phyloP scores from a whole-genome alignment of 805 yeast species.

The Suhomyces sp. region DNA sequence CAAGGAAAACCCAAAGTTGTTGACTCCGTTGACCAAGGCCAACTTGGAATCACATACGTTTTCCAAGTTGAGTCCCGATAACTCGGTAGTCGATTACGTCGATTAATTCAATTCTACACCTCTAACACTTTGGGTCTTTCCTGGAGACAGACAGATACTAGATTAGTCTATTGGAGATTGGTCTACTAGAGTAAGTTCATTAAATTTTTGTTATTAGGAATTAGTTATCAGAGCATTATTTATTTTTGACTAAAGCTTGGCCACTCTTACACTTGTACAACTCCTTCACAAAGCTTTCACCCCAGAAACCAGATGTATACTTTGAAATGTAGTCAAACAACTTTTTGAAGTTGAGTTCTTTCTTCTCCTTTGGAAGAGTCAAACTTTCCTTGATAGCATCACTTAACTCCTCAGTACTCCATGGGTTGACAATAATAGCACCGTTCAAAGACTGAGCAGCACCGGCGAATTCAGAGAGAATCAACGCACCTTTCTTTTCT shows the following conservation, averaged over 20 bases:
- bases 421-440: slow-evolving; percentile 89
- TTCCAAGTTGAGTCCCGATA: slow-evolving; percentile 9
- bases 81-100: slow-evolving; percentile 7
- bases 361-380: slow-evolving; percentile 81
- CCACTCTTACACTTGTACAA: slow-evolving; percentile 41
- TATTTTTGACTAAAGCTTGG: background rate
- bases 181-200: background rate
- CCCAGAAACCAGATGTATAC: slow-evolving; percentile 96
- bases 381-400: slow-evolving; percentile 83
- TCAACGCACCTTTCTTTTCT: slow-evolving; percentile 78
- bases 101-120: slow-evolving; percentile 3
- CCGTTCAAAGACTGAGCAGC: slow-evolving; percentile 99
- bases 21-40: slow-evolving; percentile 27
- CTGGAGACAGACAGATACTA: background rate
- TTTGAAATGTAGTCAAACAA: slow-evolving; percentile 85
- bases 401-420: slow-evolving; percentile 95
- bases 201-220: background rate
- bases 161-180: background rate
- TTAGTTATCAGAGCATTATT: background rate
- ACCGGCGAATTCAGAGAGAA: slow-evolving; percentile 94
- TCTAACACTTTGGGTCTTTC: background rate
- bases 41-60: slow-evolving; percentile 27
- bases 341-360: slow-evolving; percentile 72
- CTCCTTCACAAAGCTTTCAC: slow-evolving; percentile 91
- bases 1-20: slow-evolving; percentile 15